Evolutionary conservation across 306 rosid genomes (phyloP).

Genomic region (Quercus alba): DNA sequence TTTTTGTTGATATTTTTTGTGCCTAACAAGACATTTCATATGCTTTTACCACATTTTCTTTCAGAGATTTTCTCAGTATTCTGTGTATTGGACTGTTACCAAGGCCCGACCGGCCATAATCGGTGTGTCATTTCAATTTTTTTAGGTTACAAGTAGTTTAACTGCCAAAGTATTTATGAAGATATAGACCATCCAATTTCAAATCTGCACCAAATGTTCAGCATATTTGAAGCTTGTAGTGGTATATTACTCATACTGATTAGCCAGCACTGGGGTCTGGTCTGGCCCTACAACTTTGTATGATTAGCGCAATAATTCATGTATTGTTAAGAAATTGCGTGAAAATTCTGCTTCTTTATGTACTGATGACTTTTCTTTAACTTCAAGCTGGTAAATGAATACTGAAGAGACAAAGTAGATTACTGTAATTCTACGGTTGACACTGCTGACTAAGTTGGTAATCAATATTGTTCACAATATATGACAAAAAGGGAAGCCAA

Average conservation of each 20-base stretch:
- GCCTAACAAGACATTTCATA: slow-evolving; percentile 6
- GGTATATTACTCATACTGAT: background rate
- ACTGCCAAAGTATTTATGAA: slow-evolving; percentile 23
- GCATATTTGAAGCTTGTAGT: slow-evolving; percentile 4
- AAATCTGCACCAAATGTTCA: slow-evolving; percentile 22
- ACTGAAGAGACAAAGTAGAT: background rate
- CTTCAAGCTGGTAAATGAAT: background rate
- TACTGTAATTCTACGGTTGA: background rate
- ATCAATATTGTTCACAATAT: background rate
- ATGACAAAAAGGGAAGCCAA: background rate
- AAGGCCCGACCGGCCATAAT: slow-evolving; percentile 31
- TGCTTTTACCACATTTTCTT: background rate
- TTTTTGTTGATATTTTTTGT: background rate
- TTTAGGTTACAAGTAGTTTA: slow-evolving; percentile 16
- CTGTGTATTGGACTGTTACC: slow-evolving; percentile 16
- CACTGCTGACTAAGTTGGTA: background rate
- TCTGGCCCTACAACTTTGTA: background rate
- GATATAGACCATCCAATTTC: background rate
- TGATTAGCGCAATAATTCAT: background rate
- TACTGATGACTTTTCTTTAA: background rate
- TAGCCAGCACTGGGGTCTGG: background rate
- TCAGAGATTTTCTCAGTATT: background rate
- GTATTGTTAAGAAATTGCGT: background rate
- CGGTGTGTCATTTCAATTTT: slow-evolving; percentile 29
- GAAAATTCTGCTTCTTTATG: background rate